phyloP scores from a whole-genome alignment of 805 yeast species.

The Suhomyces sp. region DNA sequence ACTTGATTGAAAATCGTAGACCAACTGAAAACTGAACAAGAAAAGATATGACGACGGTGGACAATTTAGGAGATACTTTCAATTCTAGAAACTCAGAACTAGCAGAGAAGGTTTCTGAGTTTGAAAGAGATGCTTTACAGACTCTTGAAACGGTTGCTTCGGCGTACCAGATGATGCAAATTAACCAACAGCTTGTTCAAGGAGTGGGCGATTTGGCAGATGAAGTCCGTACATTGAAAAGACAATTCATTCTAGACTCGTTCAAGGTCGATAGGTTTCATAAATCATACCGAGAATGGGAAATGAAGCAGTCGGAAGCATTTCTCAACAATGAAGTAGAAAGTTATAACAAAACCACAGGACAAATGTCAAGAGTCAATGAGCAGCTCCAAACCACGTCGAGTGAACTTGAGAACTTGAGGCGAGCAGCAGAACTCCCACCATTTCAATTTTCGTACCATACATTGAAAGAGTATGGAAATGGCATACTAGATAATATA shows the following conservation, averaged over 20 bases:
- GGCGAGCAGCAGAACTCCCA: conserved; percentile 11
- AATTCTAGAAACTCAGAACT: background rate
- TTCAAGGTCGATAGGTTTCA: conserved; percentile 32
- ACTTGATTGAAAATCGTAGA: background rate
- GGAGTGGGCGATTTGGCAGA: background rate
- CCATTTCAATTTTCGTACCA: conserved; percentile 21
- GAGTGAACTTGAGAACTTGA: conserved; percentile 22
- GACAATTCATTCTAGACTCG: conserved; percentile 31
- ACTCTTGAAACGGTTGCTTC: background rate
- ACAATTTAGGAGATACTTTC: background rate
- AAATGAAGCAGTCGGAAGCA: conserved; percentile 13
- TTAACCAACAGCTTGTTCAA: background rate
- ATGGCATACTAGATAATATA: conserved; percentile 18
- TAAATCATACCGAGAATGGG: conserved; percentile 29
- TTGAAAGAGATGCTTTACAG: background rate
- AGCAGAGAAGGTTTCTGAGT: background rate
- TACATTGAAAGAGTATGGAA: conserved; percentile 26
- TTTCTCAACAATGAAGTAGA: conserved; percentile 23
- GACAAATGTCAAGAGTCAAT: conserved; percentile 28
- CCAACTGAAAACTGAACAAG: background rate
- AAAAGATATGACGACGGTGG: background rate
- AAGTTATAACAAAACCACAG: conserved; percentile 30
- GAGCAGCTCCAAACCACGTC: conserved; percentile 19
- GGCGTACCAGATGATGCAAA: background rate
- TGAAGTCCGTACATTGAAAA: conserved; percentile 5